Conservation (phyloP, 257 asterid genomes). For the Salvia miltiorrhiza region DNA sequence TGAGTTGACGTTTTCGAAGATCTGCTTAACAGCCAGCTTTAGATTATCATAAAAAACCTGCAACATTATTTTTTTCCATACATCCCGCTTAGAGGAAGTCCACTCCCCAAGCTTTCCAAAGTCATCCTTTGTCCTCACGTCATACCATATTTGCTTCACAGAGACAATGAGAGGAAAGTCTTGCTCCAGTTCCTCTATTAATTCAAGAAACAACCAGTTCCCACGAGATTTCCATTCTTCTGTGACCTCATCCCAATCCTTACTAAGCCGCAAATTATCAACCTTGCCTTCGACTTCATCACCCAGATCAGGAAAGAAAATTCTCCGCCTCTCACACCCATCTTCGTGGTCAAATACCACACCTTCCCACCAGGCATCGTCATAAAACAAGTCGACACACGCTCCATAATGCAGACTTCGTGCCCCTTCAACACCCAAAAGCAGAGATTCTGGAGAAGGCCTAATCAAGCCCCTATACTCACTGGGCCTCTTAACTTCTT, state of each 20-base stretch:
- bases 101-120: conserved; percentile 53
- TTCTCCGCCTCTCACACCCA: conserved; percentile 43
- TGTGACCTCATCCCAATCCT: conserved; percentile 78
- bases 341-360: conserved; percentile 68
- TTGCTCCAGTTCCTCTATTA: conserved; percentile 53
- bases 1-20: conserved; percentile 37
- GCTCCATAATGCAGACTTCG: conserved; percentile 55
- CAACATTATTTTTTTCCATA: conserved; percentile 53
- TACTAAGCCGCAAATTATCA: conserved; percentile 46
- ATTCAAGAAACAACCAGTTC: conserved; percentile 64
- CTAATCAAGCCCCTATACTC: conserved; percentile 56
- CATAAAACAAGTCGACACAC: conserved; percentile 54
- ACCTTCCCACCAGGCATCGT: conserved; percentile 98
- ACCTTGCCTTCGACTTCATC: conserved; percentile 56
- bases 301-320: conserved; percentile 89
- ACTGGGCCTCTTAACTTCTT: conserved; percentile 3
- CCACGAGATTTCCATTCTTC: conserved; percentile 69
- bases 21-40: conserved; percentile 36
- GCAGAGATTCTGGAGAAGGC: conserved; percentile 44
- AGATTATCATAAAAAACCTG: conserved; percentile 49
- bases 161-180: conserved; percentile 58
- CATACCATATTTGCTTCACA: conserved; percentile 89
- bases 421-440: conserved; percentile 23
- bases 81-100: conserved; percentile 38
- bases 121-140: conserved; percentile 45